Percentiles rank a stretch among this genome's conserved stretches.
Evolutionary conservation across 768 basidiomycete genomes (phyloP).

Genomic region (Boletus edulis): DNA sequence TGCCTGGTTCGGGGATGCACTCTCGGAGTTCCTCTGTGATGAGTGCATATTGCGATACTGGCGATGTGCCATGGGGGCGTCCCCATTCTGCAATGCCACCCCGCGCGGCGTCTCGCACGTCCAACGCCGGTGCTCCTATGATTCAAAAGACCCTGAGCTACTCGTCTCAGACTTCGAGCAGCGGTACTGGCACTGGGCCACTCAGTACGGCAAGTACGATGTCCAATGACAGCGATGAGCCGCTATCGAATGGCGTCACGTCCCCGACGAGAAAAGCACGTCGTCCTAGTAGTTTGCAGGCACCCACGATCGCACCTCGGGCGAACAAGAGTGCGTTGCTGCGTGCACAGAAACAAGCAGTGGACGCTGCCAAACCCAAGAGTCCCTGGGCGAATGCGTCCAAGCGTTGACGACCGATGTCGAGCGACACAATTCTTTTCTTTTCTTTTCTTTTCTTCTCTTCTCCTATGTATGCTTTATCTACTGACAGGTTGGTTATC

Average conservation of each 20-base stretch:
- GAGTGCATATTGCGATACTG: conserved; percentile 26
- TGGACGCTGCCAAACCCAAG: conserved; percentile 31
- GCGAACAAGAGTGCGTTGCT: conserved; percentile 73
- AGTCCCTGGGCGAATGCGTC: conserved; percentile 33
- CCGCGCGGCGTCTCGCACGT: conserved; percentile 44
- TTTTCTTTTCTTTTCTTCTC: background rate
- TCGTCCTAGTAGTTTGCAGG: conserved; percentile 55
- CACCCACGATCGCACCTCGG: conserved; percentile 65
- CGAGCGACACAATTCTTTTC: background rate
- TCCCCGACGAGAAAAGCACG: conserved; percentile 34
- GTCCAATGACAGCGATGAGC: conserved; percentile 24
- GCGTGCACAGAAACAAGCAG: conserved; percentile 62
- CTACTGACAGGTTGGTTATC: conserved; percentile 10
- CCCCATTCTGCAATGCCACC: conserved; percentile 25
- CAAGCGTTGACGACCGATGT: conserved; percentile 15
- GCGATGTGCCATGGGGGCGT: conserved; percentile 11
- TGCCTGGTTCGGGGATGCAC: conserved; percentile 34
- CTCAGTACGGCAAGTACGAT: conserved; percentile 27
- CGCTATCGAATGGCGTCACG: conserved; percentile 7
- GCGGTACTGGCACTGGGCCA: conserved; percentile 25
- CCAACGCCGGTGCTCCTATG: conserved; percentile 15
- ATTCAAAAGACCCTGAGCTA: conserved; percentile 20
- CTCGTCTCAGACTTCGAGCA: conserved; percentile 27
- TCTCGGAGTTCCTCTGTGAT: conserved; percentile 44
- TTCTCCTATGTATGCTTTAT: conserved; percentile 17